These are phyloP conservation scores for Discostella stelligeroides DNA, from an alignment of 108 stramenopile species.

Conservation along the genomic window DNA sequence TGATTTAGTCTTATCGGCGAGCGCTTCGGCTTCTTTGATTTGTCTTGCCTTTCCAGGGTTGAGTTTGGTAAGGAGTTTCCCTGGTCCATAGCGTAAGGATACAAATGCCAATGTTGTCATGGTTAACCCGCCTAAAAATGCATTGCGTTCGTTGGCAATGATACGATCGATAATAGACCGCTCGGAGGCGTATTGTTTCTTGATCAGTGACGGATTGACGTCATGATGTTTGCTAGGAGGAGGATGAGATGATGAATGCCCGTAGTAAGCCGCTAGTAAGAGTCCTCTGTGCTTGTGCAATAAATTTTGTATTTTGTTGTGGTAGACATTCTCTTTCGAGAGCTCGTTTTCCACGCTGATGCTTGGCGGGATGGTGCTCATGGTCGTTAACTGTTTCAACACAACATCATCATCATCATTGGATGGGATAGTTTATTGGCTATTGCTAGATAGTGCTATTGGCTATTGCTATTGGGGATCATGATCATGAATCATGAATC, in stretches of 20 bases:
- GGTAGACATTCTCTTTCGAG: constrained; percentile 25
- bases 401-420: too few species aligned
- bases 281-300: constrained; percentile 22
- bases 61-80: constrained; percentile 34
- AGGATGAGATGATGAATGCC: constrained; percentile 1
- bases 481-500: too few species aligned
- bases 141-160: constrained; percentile 38
- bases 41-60: constrained; percentile 32
- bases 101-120: constrained; percentile 41
- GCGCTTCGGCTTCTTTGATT: constrained; percentile 46
- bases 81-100: constrained; percentile 37
- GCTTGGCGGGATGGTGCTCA: too few species aligned
- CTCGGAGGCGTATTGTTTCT: constrained; percentile 34
- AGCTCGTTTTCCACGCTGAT: constrained; percentile 30
- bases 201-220: constrained; percentile 5
- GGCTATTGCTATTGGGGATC: too few species aligned
- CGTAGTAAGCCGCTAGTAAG: constrained; percentile 14
- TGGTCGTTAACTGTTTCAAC: too few species aligned
- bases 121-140: constrained; percentile 41
- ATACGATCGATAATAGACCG: constrained; percentile 25
- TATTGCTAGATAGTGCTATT: too few species aligned
- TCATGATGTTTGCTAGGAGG: neutral
- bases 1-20: constrained; percentile 24
- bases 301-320: constrained; percentile 2
- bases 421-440: too few species aligned